Evolutionary conservation across 2,329 filamentous ascomycete genomes (phyloP).

Genomic region (Fusarium armeniacum): DNA sequence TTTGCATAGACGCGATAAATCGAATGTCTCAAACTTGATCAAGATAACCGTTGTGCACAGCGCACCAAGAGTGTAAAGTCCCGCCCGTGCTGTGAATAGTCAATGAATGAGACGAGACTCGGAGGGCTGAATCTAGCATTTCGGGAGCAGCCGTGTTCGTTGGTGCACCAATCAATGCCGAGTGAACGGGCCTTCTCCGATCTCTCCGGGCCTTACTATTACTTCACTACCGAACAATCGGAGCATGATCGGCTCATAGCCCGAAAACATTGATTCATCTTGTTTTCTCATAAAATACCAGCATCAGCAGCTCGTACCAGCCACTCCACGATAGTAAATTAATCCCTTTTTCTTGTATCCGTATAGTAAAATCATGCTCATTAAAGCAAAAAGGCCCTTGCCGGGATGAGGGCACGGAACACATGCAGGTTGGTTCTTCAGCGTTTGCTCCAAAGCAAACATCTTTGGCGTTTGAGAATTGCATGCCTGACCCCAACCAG

Average conservation of each 20-base stretch:
- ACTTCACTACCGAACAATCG: slow-evolving; percentile 23
- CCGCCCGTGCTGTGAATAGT: slow-evolving; percentile 1
- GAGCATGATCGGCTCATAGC: slow-evolving; percentile 11
- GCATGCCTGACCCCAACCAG: background rate
- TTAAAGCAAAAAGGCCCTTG: background rate
- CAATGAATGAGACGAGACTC: background rate
- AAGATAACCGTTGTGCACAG: slow-evolving; percentile 17
- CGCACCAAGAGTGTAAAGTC: slow-evolving; percentile 16
- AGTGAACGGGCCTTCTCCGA: slow-evolving; percentile 10
- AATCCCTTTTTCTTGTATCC: background rate
- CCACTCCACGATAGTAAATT: slow-evolving; percentile 18
- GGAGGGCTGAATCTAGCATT: slow-evolving; percentile 1
- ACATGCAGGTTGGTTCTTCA: slow-evolving; percentile 19
- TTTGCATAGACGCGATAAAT: background rate
- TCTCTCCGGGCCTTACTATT: background rate
- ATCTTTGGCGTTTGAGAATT: slow-evolving; percentile 13
- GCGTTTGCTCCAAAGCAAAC: slow-evolving; percentile 34
- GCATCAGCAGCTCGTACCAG: slow-evolving; percentile 15
- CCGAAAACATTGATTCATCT: slow-evolving; percentile 5
- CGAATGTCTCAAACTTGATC: slow-evolving; percentile 3
- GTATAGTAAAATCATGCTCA: slow-evolving; percentile 9
- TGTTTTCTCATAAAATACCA: slow-evolving; percentile 3
- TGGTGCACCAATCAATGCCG: slow-evolving; percentile 17
- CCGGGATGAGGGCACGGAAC: slow-evolving; percentile 36
- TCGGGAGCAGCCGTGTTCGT: slow-evolving; percentile 14